Base-by-base conservation (phyloP, 495 filamentous ascomycete species). In the Xylaria intraflava region DNA sequence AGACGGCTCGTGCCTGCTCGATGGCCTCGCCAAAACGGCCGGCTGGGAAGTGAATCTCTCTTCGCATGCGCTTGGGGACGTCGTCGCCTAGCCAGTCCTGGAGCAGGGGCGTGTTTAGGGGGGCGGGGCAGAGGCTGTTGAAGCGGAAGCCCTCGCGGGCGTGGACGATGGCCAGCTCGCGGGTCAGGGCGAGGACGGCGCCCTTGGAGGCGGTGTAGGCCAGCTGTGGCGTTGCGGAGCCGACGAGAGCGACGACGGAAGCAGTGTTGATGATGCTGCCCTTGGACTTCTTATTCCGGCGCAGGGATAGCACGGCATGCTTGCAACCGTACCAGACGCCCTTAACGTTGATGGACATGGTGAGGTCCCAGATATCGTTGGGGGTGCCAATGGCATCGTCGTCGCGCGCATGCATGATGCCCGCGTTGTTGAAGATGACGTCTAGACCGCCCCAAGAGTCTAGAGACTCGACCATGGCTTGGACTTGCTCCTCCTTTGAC, bases 391-490 rank as follows among this genome's bases (percentile, higher is more conserved):
- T 71, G 19, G 92, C 89, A 69, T 96, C 90, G 55, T 81, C 86
- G 67, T 98, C 93, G 49, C 86, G 76, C 27, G 78, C 80, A 68
- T 96, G 90, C 93, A 98, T 98, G 65, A 98, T 98, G 16, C 93
- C 93, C 0, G 93, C 93, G 65, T 98, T 98, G 80, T 98, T 98
- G 82, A 96, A 98, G 57, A 98, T 88, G 59, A 96, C 77, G 67
- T 98, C 93, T 0, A 89, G 73, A n/a, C 93, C 93, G 60, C 90
- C 92, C 89, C 88, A 95, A 42, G 72, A 54, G 62, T 96, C 91
- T 43, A 90, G 67, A 1, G 75, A 68, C 50, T 83, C 81, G n/a
- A 95, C 78, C 56, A 82, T 75, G 26, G 84, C 79, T 56, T 86
- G 69, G 20, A 96, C 82, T 27, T 89, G 78, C 53, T 75, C 61